Conservation (phyloP, 2,329 filamentous ascomycete genomes). For the Coniochaeta prunicola region DNA sequence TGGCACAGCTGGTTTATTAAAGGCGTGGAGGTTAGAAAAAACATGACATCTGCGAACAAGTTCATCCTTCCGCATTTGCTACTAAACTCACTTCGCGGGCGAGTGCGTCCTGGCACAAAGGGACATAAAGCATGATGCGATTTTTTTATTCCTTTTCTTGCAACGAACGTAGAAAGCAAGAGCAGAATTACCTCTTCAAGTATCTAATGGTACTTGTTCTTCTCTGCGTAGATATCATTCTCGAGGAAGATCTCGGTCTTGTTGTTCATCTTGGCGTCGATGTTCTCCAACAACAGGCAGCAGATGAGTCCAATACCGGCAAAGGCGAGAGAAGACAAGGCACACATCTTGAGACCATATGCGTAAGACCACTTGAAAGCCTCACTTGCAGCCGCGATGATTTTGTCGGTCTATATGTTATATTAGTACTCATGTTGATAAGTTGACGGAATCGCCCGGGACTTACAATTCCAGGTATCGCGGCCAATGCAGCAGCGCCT, state of each 20-base stretch:
- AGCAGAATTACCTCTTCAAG: too few relatives aligned
- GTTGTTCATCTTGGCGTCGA: constrained; percentile 24
- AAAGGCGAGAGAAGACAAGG: constrained; percentile 18
- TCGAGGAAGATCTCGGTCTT: constrained; percentile 27
- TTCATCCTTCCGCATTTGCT: too few relatives aligned
- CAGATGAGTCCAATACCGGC: constrained; percentile 19
- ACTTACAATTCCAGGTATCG: not conserved
- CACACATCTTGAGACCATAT: constrained; percentile 13
- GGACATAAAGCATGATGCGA: too few relatives aligned
- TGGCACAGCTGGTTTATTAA: too few relatives aligned
- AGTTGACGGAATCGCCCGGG: not conserved
- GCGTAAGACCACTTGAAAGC: constrained; percentile 9
- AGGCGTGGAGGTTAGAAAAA: too few relatives aligned
- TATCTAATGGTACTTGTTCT: constrained; percentile 19
- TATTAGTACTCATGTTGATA: not conserved
- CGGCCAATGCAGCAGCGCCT: constrained; percentile 4
- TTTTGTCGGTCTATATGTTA: not conserved
- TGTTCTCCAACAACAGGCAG: constrained; percentile 16
- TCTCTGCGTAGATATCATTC: constrained; percentile 21
- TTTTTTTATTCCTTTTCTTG: too few relatives aligned
- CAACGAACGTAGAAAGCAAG: too few relatives aligned
- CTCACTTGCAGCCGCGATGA: constrained; percentile 11
- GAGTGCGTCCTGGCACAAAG: too few relatives aligned
- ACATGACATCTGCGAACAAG: too few relatives aligned
- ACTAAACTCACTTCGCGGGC: too few relatives aligned